Conservation (phyloP, 1,284 basidiomycete genomes). For the Apiotrichum mycotoxinovorans region DNA sequence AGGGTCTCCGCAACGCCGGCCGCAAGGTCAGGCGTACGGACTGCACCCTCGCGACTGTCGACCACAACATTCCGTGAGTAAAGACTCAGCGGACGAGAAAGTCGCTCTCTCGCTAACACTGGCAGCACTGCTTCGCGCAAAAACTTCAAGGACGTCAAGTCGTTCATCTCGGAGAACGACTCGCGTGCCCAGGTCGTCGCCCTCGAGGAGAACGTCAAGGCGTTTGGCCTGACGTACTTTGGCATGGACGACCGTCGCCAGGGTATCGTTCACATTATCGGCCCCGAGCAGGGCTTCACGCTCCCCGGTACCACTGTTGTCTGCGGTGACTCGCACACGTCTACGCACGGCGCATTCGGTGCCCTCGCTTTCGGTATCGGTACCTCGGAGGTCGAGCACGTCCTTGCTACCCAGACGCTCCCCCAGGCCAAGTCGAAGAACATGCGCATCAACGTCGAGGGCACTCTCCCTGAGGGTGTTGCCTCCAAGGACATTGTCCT, state of each 20-base stretch:
- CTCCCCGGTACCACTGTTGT: conserved; percentile 93
- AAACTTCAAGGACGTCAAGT: conserved; percentile 68
- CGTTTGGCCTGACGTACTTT: conserved; percentile 92
- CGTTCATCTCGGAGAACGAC: conserved; percentile 83
- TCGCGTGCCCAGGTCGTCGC: conserved; percentile 87
- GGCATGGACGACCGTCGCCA: conserved; percentile 87
- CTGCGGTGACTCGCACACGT: conserved; percentile 73
- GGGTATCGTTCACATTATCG: conserved; percentile 94
- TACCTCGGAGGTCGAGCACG: conserved; percentile 95
- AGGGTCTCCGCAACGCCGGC: conserved; percentile 81
- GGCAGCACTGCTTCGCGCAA: conserved; percentile 78
- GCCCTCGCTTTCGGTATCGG: conserved; percentile 95
- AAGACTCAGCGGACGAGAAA: too few relatives aligned
- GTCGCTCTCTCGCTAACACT: background rate
- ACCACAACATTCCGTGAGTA: conserved; percentile 92
- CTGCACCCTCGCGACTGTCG: conserved; percentile 90
- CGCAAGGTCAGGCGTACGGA: conserved; percentile 83
- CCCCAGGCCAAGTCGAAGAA: conserved; percentile 91
- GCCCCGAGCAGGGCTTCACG: conserved; percentile 94
- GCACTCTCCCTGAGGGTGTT: conserved; percentile 78
- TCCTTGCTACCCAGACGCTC: conserved; percentile 91
- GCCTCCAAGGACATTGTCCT: conserved; percentile 93
- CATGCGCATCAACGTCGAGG: conserved; percentile 91
- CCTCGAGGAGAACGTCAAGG: conserved; percentile 90
- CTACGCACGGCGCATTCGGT: conserved; percentile 88